Evolutionary conservation across 495 filamentous ascomycete genomes (phyloP).

Genomic region (Geoglossum glabrum): DNA sequence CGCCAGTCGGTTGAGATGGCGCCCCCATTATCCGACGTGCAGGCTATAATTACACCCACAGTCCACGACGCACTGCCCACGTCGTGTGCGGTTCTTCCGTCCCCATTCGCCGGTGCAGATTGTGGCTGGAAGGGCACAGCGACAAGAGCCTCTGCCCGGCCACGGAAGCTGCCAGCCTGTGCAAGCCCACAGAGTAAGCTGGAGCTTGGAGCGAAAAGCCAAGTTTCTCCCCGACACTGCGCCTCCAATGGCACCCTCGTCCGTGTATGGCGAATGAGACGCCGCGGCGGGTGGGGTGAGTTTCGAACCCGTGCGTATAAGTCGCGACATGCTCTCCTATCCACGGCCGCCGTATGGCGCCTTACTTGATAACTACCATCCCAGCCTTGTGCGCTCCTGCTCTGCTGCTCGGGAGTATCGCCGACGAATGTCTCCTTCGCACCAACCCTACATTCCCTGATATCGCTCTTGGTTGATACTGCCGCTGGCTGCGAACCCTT

Average conservation of each 20-base stretch:
- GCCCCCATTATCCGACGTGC: too few species aligned
- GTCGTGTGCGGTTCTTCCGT: background rate
- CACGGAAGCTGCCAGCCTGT: background rate
- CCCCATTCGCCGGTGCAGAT: background rate
- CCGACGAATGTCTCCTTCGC: background rate
- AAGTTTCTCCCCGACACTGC: background rate
- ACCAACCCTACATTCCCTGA: background rate
- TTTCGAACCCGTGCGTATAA: background rate
- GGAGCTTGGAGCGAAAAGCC: background rate
- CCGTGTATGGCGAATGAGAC: background rate
- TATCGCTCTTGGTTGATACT: background rate
- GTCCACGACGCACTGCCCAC: background rate
- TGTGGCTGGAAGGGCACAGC: background rate
- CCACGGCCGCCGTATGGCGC: background rate
- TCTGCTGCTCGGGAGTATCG: background rate
- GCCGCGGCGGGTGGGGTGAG: background rate
- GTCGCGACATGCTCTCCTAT: background rate
- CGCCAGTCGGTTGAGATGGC: too few species aligned
- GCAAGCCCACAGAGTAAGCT: background rate
- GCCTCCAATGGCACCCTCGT: background rate
- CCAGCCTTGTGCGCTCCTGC: background rate
- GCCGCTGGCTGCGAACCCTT: background rate
- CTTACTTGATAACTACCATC: background rate
- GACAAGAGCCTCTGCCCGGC: background rate
- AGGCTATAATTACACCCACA: background rate